Evolutionary conservation across 352 stramenopile species (phyloP).

Genomic region (Phytophthora hibernalis): DNA sequence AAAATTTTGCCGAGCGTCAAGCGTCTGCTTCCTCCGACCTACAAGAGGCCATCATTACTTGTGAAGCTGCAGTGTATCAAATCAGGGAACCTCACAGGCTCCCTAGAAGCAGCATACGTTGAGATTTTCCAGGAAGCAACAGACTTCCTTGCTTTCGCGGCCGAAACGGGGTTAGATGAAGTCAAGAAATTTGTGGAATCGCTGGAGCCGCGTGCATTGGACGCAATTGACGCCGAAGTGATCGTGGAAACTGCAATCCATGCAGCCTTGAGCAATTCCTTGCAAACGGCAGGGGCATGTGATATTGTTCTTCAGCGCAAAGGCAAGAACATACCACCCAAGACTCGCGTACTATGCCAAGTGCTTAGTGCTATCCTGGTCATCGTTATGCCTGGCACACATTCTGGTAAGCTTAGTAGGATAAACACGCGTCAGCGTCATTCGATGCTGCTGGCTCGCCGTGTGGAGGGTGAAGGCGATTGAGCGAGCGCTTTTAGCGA

Average conservation of each 20-base stretch:
- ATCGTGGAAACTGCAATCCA: conserved; percentile 66
- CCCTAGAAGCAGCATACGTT: conserved; percentile 51
- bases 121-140: conserved; percentile 76
- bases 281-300: conserved; percentile 46
- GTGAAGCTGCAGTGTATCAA: conserved; percentile 77
- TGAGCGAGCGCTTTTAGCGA: conserved; percentile 79
- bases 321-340: conserved; percentile 58
- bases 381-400: conserved; percentile 21
- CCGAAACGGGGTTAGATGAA: conserved; percentile 42
- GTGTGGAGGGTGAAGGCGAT: conserved; percentile 82
- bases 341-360: conserved; percentile 62
- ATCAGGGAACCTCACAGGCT: conserved; percentile 47
- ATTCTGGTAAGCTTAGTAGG: conserved; percentile 18
- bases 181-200: conserved; percentile 43
- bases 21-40: conserved; percentile 45
- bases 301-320: conserved; percentile 58
- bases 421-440: conserved; percentile 46
- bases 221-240: conserved; percentile 62
- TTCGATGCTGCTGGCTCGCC: conserved; percentile 45
- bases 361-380: conserved; percentile 60
- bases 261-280: conserved; percentile 45
- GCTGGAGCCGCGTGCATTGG: conserved; percentile 34
- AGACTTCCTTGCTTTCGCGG: conserved; percentile 45
- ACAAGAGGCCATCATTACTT: conserved; percentile 52
- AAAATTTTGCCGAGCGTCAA: conserved; percentile 74